Conservation (phyloP, 2,329 filamentous ascomycete genomes). For the Scedosporium dehoogii region DNA sequence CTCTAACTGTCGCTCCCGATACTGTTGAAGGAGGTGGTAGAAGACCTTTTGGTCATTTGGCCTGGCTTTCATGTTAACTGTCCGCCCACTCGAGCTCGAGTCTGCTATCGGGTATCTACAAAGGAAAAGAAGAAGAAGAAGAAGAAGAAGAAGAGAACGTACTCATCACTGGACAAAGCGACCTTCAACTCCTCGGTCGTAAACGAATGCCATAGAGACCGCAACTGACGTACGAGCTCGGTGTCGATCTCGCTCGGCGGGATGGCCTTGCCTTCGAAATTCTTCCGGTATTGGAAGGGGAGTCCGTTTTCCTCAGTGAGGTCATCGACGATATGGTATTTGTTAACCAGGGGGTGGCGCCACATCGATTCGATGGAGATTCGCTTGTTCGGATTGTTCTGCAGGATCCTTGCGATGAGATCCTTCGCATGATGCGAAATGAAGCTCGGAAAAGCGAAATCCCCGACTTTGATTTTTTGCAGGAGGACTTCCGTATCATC, state of each 20-base stretch:
- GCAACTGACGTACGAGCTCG: conserved; percentile 75
- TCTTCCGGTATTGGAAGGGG: conserved; percentile 48
- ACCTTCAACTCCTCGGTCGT: conserved; percentile 61
- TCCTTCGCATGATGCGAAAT: conserved; percentile 64
- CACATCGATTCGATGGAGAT: conserved; percentile 77
- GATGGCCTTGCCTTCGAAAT: conserved; percentile 47
- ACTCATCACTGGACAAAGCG: conserved; percentile 57
- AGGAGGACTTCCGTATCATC: conserved; percentile 54
- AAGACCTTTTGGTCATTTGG: conserved; percentile 89
- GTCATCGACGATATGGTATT: conserved; percentile 69
- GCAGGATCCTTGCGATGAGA: conserved; percentile 69
- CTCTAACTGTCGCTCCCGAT: conserved; percentile 75
- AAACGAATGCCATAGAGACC: conserved; percentile 84
- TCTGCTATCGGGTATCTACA: neutral
- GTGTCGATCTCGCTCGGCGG: conserved; percentile 61
- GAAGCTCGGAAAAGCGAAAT: conserved; percentile 50
- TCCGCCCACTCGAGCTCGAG: conserved; percentile 12
- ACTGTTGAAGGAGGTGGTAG: conserved; percentile 74
- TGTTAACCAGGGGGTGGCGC: conserved; percentile 75
- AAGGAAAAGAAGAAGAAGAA: neutral
- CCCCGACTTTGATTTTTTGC: conserved; percentile 45
- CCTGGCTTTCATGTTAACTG: conserved; percentile 30
- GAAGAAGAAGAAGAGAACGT: conserved; percentile 22
- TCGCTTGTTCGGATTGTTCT: conserved; percentile 66
- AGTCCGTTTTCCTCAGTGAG: conserved; percentile 45